Evolutionary conservation across 2,329 filamentous ascomycete species (phyloP).

Genomic region (Ophiocordyceps camponoti-leonardi): DNA sequence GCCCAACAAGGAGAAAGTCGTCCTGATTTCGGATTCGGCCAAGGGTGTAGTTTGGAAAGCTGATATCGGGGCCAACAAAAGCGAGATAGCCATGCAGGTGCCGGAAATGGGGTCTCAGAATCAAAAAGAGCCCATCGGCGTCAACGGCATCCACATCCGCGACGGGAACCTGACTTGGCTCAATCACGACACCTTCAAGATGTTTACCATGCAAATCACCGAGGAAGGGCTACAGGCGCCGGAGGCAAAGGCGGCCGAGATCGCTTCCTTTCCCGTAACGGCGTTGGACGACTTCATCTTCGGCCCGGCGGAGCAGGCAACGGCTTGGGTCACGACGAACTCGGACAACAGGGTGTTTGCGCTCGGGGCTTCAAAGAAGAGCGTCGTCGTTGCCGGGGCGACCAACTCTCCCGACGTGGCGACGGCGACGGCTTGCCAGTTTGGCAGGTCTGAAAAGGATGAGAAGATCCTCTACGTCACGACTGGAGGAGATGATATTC

Average conservation of each 20-base stretch:
- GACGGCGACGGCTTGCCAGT: background rate
- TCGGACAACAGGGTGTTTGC: background rate
- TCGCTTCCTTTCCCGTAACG: background rate
- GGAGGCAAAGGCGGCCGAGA: background rate
- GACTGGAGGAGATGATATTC: background rate
- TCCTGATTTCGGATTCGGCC: constrained; percentile 1
- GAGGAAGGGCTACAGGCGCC: background rate
- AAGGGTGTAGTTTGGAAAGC: constrained; percentile 1
- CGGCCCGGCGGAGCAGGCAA: background rate
- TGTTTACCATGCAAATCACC: background rate
- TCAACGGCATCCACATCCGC: constrained; percentile 2
- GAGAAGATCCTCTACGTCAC: background rate
- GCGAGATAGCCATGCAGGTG: background rate
- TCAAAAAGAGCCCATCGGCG: background rate
- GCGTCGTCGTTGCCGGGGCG: background rate
- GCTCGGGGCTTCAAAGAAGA: background rate
- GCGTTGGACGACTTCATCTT: background rate
- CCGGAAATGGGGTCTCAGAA: background rate
- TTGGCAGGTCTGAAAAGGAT: background rate
- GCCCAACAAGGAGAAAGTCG: background rate
- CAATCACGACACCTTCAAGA: background rate
- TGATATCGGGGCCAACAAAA: background rate
- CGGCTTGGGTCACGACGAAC: background rate
- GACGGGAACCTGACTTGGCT: background rate
- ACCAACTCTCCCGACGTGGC: background rate